Conservation (phyloP, 2,329 filamentous ascomycete genomes). For the Nannizzia gypsea region DNA sequence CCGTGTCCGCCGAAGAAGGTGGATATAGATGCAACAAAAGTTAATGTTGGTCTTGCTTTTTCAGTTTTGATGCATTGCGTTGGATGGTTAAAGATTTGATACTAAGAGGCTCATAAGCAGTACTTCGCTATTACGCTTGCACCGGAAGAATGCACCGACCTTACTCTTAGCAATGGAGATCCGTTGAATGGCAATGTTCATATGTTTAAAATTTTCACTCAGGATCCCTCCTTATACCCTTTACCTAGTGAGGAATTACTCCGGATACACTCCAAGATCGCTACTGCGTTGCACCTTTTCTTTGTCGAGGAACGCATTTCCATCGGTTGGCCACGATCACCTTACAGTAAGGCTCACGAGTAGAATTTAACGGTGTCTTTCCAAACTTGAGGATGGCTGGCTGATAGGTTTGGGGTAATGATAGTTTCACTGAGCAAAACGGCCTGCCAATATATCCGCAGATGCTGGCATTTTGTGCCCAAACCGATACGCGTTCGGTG, state of each 20-base stretch:
- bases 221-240: slow-evolving; percentile 4
- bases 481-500: background rate
- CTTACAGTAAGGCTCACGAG: background rate
- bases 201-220: slow-evolving; percentile 7
- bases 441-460: background rate
- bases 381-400: too few species aligned
- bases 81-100: too few species aligned
- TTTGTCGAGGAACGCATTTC: slow-evolving; percentile 11
- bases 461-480: slow-evolving; percentile 6
- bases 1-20: background rate
- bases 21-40: background rate
- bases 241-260: slow-evolving; percentile 10
- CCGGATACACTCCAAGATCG: slow-evolving; percentile 10
- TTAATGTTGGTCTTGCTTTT: background rate
- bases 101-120: background rate
- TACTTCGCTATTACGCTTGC: background rate
- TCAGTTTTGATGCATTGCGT: background rate
- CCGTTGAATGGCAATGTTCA: background rate
- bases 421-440: background rate
- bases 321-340: slow-evolving; percentile 10
- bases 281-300: slow-evolving; percentile 11
- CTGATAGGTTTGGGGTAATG: background rate
- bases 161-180: background rate
- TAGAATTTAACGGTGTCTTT: background rate
- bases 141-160: background rate